Base-by-base conservation (phyloP, 495 filamentous ascomycete species). In the Tuber melanosporum region DNA sequence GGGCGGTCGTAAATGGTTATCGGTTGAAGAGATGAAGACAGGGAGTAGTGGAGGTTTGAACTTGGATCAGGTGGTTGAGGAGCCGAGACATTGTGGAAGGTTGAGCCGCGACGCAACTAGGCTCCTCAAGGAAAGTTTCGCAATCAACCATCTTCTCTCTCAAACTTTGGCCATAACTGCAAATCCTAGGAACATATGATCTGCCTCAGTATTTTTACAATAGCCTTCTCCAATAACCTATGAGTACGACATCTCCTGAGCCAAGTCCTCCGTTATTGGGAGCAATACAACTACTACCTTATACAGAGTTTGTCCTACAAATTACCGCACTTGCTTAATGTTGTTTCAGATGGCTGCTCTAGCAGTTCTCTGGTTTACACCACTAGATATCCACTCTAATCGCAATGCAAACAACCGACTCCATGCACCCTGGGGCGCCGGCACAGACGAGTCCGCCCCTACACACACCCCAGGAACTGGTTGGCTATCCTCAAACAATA, bases 1-100 rank as follows among this genome's bases (percentile, higher is more conserved):
- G 32, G 26, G 26, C 14, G 4, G 57, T 36, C 57, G 26, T 36
- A 66, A 66, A 66, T 17, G 17, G 57, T 36, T 66, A 66, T 66
- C 52, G 26, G 57, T 66, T 19, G 57, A 66, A 66, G 57, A 36
- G 26, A 36, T 12, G 57, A 66, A 36, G 57, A 17, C 12, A 66
- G 57, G 57, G 26, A 66, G 57, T 7, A 36, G 57, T 17, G 32
- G 57, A 66, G 57, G 57, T 36, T 66, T 36, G 26, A 19, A 66
- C 26, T 66, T 66, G 19, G 57, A 66, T 66, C 57, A 36, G 57
- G 57, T 66, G 57, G 57, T 66, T 66, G 57, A 66, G 26, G 57
- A 32, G 26, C 57, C 57, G 26, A 66, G 57, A 36, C 57, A 66
- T 66, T 66, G 57, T 26, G 57, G 57, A 66, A 66, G 57, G 57